A percentile compares a stretch with the other conserved stretches of the same genome.
phyloP scores from a whole-genome alignment of 495 filamentous ascomycete species.

The Thozetella sp. region DNA sequence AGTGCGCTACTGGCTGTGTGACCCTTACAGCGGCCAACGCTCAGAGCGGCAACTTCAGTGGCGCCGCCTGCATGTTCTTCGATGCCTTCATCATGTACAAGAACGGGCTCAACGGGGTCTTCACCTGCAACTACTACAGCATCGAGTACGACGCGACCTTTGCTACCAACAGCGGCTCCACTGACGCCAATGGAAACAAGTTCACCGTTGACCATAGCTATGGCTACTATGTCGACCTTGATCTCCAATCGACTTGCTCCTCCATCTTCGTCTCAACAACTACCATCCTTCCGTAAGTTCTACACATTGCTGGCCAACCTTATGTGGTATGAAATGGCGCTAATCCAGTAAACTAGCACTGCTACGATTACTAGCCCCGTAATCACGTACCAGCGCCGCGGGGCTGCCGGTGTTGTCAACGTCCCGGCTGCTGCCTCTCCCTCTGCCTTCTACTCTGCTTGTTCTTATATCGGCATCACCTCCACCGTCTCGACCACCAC shows the following conservation, averaged over 20 bases:
- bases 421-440: background rate
- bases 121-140: background rate
- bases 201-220: background rate
- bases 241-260: background rate
- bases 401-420: too few relatives aligned
- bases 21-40: constrained; percentile 35
- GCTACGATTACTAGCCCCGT: background rate
- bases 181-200: background rate
- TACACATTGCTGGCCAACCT: too few relatives aligned
- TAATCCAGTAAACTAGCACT: too few relatives aligned
- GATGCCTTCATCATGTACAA: constrained; percentile 39
- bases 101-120: constrained; percentile 22
- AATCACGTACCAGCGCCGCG: too few relatives aligned
- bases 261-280: too few relatives aligned
- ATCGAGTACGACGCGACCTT: background rate
- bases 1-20: constrained; percentile 36
- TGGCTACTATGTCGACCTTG: background rate
- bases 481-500: background rate
- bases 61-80: constrained; percentile 41
- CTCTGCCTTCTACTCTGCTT: background rate
- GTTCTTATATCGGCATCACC: background rate
- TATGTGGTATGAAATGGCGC: too few relatives aligned
- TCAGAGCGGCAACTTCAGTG: constrained; percentile 24
- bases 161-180: background rate
- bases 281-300: too few relatives aligned